Evolutionary conservation across 73 alveolate species (phyloP).

Genomic region (Paramecium tetraurelia): DNA sequence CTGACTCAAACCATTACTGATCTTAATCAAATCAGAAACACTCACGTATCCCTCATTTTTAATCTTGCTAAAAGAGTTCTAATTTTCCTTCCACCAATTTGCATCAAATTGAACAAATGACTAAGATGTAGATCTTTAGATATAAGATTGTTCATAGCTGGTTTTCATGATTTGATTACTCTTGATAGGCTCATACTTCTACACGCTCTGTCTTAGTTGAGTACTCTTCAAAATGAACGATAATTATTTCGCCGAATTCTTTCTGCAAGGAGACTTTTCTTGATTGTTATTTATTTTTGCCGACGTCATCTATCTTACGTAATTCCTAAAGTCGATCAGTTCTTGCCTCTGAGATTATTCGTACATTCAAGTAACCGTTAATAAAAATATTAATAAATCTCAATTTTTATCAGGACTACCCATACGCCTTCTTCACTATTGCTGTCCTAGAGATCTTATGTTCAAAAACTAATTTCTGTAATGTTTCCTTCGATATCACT

Average conservation of each 20-base stretch:
- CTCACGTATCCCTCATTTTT: background rate
- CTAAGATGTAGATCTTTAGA: background rate
- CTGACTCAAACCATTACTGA: background rate
- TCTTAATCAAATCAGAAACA: background rate
- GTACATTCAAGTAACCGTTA: background rate
- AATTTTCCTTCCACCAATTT: background rate
- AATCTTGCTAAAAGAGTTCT: background rate
- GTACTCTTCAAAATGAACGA: background rate
- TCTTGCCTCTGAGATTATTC: background rate
- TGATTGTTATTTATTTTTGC: background rate
- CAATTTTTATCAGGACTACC: background rate
- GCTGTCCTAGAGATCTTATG: conserved; percentile 19
- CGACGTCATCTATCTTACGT: background rate
- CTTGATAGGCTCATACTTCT: background rate
- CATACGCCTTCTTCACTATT: background rate
- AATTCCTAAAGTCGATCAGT: background rate
- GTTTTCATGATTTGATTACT: background rate
- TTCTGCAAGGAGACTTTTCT: background rate
- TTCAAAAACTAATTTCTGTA: background rate
- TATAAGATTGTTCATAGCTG: background rate
- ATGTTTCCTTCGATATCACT: background rate
- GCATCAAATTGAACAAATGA: conserved; percentile 19
- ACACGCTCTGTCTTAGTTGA: background rate
- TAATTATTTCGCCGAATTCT: background rate
- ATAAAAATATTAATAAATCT: no score